Evolutionary conservation across 2,329 filamentous ascomycete species (phyloP).

Genomic region (Sordariomycetes sp.): DNA sequence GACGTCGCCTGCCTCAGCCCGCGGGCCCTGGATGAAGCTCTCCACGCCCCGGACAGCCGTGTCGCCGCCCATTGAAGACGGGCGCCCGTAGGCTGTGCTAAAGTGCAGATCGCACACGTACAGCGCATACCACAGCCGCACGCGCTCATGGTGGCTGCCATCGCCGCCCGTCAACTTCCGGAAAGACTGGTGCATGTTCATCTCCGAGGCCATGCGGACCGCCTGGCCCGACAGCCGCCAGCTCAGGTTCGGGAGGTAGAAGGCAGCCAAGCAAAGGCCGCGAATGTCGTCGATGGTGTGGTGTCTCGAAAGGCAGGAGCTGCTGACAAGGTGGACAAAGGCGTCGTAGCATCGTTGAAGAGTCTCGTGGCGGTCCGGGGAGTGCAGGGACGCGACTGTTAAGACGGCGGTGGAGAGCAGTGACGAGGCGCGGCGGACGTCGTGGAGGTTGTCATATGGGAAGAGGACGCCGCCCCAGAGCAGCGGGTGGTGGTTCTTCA

Average conservation of each 20-base stretch:
- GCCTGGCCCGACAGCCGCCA: neutral
- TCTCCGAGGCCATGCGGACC: neutral
- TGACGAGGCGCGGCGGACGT: neutral
- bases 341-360: neutral
- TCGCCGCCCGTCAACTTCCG: neutral
- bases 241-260: neutral
- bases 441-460: neutral
- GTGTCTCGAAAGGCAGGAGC: neutral
- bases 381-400: neutral
- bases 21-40: neutral
- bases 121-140: neutral
- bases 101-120: neutral
- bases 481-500: neutral
- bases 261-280: neutral
- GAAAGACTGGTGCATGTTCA: neutral
- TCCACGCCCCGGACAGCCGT: neutral
- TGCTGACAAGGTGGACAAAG: neutral
- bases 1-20: neutral
- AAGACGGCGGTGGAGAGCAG: neutral
- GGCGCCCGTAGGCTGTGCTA: neutral
- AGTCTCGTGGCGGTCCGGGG: neutral
- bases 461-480: neutral
- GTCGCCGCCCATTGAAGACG: neutral
- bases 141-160: neutral
- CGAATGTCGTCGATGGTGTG: neutral